Evolutionary conservation across 2,329 filamentous ascomycete species (phyloP).

Genomic region (Colletotrichum spaethianum): DNA sequence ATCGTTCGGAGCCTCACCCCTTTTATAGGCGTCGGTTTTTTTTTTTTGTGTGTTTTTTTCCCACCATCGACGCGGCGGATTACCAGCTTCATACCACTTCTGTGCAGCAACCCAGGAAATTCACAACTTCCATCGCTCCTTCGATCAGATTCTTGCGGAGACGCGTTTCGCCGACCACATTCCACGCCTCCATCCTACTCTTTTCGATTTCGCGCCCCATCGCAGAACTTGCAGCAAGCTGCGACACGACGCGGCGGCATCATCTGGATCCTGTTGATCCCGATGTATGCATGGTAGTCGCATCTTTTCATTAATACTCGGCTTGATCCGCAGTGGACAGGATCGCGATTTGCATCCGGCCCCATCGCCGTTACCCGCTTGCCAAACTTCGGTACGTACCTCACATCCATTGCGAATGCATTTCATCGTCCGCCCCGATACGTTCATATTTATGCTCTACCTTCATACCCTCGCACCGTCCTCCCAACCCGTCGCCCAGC

Average conservation of each 20-base stretch:
- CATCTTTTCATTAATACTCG: slow-evolving; percentile 35
- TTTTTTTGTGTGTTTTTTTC: background rate
- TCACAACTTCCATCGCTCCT: background rate
- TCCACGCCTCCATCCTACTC: background rate
- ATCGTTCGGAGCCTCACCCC: slow-evolving; percentile 6
- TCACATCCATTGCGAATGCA: background rate
- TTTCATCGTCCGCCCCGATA: slow-evolving; percentile 12
- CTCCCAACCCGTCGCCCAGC: background rate
- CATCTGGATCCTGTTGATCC: slow-evolving; percentile 14
- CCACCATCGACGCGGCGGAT: background rate
- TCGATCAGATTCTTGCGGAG: background rate
- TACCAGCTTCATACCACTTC: background rate
- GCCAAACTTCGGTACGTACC: slow-evolving; percentile 25
- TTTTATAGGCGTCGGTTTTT: slow-evolving; percentile 3
- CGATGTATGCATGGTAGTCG: slow-evolving; percentile 38
- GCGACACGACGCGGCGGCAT: slow-evolving; percentile 9
- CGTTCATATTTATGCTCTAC: slow-evolving; percentile 6
- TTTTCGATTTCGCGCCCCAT: background rate
- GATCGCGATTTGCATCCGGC: slow-evolving; percentile 38
- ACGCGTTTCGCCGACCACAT: background rate
- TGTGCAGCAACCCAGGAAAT: background rate
- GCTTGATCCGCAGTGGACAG: slow-evolving; percentile 41
- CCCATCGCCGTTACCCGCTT: slow-evolving; percentile 37
- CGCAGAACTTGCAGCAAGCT: background rate
- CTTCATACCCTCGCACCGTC: background rate